These are phyloP conservation scores for Termitomyces sp. DNA, from an alignment of 768 basidiomycete species.

Conservation along the genomic window DNA sequence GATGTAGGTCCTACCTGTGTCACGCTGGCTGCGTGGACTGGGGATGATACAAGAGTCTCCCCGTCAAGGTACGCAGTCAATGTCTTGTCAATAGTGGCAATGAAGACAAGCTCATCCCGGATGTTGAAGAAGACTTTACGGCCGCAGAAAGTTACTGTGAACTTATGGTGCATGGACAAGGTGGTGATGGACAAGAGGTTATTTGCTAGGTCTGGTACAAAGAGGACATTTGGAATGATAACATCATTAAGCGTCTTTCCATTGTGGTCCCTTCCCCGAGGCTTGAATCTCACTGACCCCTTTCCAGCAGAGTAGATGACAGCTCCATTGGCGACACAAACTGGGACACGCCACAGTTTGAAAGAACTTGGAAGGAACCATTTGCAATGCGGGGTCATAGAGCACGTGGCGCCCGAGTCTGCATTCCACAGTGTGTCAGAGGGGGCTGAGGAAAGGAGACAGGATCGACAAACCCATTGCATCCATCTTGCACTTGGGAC, in stretches of 20 bases:
- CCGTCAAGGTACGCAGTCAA: no score
- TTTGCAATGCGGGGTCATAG: background rate
- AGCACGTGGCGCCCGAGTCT: no score
- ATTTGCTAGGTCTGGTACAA: constrained; percentile 8
- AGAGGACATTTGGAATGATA: constrained; percentile 7
- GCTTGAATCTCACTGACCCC: background rate
- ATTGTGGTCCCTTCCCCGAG: no score
- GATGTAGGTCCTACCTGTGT: background rate
- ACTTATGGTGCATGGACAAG: background rate
- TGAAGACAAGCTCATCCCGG: background rate
- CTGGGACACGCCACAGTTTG: background rate
- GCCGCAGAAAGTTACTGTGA: background rate
- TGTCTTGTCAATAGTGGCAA: background rate
- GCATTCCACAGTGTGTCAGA: background rate
- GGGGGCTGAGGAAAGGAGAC: background rate
- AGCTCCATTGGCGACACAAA: background rate
- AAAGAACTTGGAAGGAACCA: background rate
- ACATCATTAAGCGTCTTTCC: no score
- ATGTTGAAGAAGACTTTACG: background rate
- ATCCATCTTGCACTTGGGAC: background rate
- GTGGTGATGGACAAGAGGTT: constrained; percentile 7
- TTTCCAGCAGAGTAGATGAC: background rate
- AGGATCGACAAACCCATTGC: background rate
- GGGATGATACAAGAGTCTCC: no score
- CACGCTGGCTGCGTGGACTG: background rate